A percentile compares a stretch with the other conserved stretches of the same genome.
These are phyloP conservation scores for Dendrobium officinale DNA, from an alignment of 106 monocot genomes.

Conservation along the genomic window DNA sequence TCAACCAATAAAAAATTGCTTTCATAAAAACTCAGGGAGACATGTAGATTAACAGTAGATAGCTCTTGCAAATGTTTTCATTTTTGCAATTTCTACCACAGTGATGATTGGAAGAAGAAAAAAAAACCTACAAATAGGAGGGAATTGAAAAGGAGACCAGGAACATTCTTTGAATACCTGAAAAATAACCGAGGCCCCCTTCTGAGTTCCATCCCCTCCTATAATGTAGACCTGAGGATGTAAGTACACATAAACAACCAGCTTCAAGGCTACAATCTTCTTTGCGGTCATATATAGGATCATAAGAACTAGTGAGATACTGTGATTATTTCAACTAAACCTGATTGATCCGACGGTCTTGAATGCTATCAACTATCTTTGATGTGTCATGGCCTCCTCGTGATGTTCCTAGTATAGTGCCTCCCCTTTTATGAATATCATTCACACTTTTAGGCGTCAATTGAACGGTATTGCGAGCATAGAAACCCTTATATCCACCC, in stretches of 20 bases:
- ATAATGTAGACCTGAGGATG: conserved; percentile 71
- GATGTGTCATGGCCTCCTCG: conserved; percentile 81
- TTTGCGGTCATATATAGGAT: neutral
- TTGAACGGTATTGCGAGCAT: conserved; percentile 62
- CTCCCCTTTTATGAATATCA: conserved; percentile 88
- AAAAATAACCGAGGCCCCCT: conserved; percentile 86
- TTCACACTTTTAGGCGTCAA: conserved; percentile 73
- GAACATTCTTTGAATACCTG: conserved; percentile 40
- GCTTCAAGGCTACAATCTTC: neutral
- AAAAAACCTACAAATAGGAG: neutral
- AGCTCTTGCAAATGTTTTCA: no score
- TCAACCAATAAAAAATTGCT: neutral
- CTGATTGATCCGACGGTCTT: conserved; percentile 91
- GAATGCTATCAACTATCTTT: conserved; percentile 83
- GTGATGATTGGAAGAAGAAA: neutral
- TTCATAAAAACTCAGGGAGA: neutral
- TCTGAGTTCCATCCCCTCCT: conserved; percentile 97
- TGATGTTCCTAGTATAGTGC: conserved; percentile 77
- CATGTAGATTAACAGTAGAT: neutral
- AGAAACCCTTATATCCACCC: conserved; percentile 89
- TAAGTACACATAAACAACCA: neutral
- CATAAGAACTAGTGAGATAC: neutral
- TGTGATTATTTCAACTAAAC: conserved; percentile 16
- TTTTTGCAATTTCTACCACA: neutral
- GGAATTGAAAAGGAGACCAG: neutral